Percentiles rank a stretch among this genome's conserved stretches.
Conservation (phyloP, 2,329 filamentous ascomycete species). For the Talaromyces sp. region DNA sequence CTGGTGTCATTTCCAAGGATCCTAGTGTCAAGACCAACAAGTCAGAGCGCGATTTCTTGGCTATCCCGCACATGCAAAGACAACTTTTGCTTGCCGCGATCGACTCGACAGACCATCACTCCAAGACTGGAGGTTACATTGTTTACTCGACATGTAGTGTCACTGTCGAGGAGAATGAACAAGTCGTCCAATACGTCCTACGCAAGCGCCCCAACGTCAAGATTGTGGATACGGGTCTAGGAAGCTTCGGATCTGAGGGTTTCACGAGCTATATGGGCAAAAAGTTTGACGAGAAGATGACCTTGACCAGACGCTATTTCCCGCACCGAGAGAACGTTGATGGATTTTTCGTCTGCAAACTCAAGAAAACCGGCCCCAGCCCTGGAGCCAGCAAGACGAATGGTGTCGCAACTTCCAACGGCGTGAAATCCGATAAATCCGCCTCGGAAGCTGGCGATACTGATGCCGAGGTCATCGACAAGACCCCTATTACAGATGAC, state of each 20-base stretch:
- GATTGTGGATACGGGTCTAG: slow-evolving; percentile 83
- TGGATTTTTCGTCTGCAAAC: slow-evolving; percentile 96
- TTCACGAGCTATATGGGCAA: slow-evolving; percentile 91
- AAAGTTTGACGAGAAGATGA: slow-evolving; percentile 81
- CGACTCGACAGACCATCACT: slow-evolving; percentile 86
- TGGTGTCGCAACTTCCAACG: slow-evolving; percentile 20
- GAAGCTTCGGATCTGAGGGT: slow-evolving; percentile 82
- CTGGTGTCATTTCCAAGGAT: slow-evolving; percentile 96
- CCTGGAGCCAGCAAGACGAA: slow-evolving; percentile 40
- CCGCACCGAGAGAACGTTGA: slow-evolving; percentile 93
- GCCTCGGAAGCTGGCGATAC: slow-evolving; percentile 24
- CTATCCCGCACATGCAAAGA: slow-evolving; percentile 90
- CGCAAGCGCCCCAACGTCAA: slow-evolving; percentile 88
- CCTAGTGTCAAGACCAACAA: slow-evolving; percentile 98
- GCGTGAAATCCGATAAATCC: slow-evolving; percentile 20
- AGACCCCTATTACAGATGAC: slow-evolving; percentile 60
- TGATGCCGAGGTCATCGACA: slow-evolving; percentile 57
- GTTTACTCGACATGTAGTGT: slow-evolving; percentile 97
- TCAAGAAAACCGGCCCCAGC: slow-evolving; percentile 85
- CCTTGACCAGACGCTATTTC: slow-evolving; percentile 80
- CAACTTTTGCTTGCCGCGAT: slow-evolving; percentile 90
- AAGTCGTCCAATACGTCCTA: slow-evolving; percentile 89
- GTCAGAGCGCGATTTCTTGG: slow-evolving; percentile 89
- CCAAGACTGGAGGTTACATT: slow-evolving; percentile 89
- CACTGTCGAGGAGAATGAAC: slow-evolving; percentile 89